Evolutionary conservation across 768 basidiomycete species (phyloP).

Genomic region (Mycena alexandri): DNA sequence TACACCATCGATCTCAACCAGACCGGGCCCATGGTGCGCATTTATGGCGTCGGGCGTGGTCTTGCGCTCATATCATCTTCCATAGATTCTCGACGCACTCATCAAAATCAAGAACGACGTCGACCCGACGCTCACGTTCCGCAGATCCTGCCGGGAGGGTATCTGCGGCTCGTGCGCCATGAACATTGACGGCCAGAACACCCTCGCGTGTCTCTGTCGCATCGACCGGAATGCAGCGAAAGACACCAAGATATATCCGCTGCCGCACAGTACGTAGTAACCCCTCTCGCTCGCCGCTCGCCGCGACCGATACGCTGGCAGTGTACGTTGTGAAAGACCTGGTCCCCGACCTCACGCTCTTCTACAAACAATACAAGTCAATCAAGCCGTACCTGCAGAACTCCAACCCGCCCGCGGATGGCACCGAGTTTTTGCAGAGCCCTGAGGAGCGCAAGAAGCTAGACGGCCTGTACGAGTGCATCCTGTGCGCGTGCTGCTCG

Average conservation of each 20-base stretch:
- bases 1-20: slow-evolving; percentile 95
- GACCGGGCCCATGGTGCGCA: slow-evolving; percentile 91
- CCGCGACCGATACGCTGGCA: slow-evolving; percentile 44
- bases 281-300: neutral
- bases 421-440: slow-evolving; percentile 88
- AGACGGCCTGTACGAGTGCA: slow-evolving; percentile 98
- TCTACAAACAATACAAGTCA: slow-evolving; percentile 99
- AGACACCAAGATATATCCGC: slow-evolving; percentile 93
- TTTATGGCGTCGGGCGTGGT: neutral
- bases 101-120: slow-evolving; percentile 99
- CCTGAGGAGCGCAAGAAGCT: slow-evolving; percentile 94
- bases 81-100: slow-evolving; percentile 87
- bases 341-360: slow-evolving; percentile 89
- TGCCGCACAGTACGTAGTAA: slow-evolving; percentile 88
- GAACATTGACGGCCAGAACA: slow-evolving; percentile 99
- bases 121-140: slow-evolving; percentile 97
- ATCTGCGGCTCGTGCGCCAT: slow-evolving; percentile 99
- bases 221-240: slow-evolving; percentile 83
- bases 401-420: slow-evolving; percentile 82
- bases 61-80: slow-evolving; percentile 11
- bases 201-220: slow-evolving; percentile 95
- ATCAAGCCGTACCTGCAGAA: slow-evolving; percentile 98
- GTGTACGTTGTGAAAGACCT: slow-evolving; percentile 99
- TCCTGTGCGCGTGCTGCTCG: slow-evolving; percentile 96
- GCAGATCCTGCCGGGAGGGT: slow-evolving; percentile 92